These are phyloP conservation scores for Yamadazyma dendronema DNA, from an alignment of 1,139 yeast species.

Conservation along the genomic window DNA sequence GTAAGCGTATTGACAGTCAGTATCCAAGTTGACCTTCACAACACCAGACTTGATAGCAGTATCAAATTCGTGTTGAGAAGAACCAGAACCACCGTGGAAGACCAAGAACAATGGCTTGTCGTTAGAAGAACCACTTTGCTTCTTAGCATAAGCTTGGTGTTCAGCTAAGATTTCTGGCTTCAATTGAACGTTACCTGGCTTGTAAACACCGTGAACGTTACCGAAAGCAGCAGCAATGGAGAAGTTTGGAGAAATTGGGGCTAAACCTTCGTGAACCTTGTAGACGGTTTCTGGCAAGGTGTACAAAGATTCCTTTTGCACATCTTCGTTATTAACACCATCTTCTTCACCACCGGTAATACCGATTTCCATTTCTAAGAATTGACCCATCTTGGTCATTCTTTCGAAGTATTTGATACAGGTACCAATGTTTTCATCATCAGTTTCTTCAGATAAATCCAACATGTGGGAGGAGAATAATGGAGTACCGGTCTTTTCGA, in stretches of 20 bases:
- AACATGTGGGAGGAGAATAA: slow-evolving; percentile 98
- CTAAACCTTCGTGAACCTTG: slow-evolving; percentile 84
- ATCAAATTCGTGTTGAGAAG: slow-evolving; percentile 87
- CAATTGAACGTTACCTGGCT: slow-evolving; percentile 97
- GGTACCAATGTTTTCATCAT: slow-evolving; percentile 90
- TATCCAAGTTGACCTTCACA: slow-evolving; percentile 98
- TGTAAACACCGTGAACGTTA: slow-evolving; percentile 99
- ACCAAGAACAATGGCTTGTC: slow-evolving; percentile 90
- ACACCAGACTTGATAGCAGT: slow-evolving; percentile 92
- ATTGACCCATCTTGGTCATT: slow-evolving; percentile 92
- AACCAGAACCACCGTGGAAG: slow-evolving; percentile 99
- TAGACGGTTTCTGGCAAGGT: slow-evolving; percentile 95
- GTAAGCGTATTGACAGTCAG: slow-evolving; percentile 99
- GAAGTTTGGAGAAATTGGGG: slow-evolving; percentile 95
- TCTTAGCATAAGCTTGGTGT: slow-evolving; percentile 84
- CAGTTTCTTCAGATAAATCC: slow-evolving; percentile 95
- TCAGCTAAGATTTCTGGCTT: slow-evolving; percentile 93
- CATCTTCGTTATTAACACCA: slow-evolving; percentile 98
- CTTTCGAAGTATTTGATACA: slow-evolving; percentile 95
- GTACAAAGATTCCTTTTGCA: slow-evolving; percentile 82
- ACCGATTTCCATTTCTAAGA: slow-evolving; percentile 99
- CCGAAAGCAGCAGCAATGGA: slow-evolving; percentile 99
- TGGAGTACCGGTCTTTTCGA: slow-evolving; percentile 83
- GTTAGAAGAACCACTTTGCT: slow-evolving; percentile 53
- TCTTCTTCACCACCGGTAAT: slow-evolving; percentile 99